Conservation (phyloP, 805 yeast genomes). For the Kodamaea sagamina region DNA sequence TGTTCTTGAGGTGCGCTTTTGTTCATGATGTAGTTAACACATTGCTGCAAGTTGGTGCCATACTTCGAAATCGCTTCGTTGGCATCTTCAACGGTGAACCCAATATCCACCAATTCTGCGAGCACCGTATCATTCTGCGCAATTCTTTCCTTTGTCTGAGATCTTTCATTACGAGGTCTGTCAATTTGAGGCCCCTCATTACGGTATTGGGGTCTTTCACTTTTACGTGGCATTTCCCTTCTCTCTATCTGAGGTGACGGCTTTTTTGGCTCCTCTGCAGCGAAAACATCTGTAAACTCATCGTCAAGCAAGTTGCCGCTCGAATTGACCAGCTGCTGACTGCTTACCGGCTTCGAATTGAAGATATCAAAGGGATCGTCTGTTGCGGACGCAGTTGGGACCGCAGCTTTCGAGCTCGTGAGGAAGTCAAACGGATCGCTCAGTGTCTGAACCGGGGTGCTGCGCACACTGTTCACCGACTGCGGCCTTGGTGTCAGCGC, state of each 20-base stretch:
- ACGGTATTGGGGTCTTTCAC: too few relatives aligned
- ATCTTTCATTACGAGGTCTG: slow-evolving; percentile 5
- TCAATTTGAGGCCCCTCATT: too few relatives aligned
- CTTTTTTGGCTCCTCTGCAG: neutral
- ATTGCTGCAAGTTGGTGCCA: slow-evolving; percentile 62
- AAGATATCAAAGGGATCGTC: slow-evolving; percentile 32
- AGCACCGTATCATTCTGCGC: slow-evolving; percentile 47
- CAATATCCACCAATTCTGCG: slow-evolving; percentile 79
- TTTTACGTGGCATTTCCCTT: neutral
- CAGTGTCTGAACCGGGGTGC: neutral
- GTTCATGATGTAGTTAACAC: slow-evolving; percentile 66
- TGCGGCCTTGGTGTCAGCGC: slow-evolving; percentile 8
- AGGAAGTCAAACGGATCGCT: slow-evolving; percentile 8
- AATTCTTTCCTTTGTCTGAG: neutral
- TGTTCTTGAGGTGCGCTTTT: slow-evolving; percentile 20
- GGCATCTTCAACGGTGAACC: slow-evolving; percentile 65
- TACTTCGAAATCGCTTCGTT: slow-evolving; percentile 58
- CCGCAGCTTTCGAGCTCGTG: neutral
- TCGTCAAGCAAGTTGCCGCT: slow-evolving; percentile 37
- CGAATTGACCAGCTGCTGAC: neutral
- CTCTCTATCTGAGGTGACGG: neutral
- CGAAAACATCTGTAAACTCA: slow-evolving; percentile 44
- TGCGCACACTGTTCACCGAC: neutral
- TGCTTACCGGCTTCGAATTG: slow-evolving; percentile 9
- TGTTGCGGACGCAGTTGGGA: neutral